Evolutionary conservation across 345 rosid species (phyloP).

Genomic region (Bruguiera gymnorhiza): DNA sequence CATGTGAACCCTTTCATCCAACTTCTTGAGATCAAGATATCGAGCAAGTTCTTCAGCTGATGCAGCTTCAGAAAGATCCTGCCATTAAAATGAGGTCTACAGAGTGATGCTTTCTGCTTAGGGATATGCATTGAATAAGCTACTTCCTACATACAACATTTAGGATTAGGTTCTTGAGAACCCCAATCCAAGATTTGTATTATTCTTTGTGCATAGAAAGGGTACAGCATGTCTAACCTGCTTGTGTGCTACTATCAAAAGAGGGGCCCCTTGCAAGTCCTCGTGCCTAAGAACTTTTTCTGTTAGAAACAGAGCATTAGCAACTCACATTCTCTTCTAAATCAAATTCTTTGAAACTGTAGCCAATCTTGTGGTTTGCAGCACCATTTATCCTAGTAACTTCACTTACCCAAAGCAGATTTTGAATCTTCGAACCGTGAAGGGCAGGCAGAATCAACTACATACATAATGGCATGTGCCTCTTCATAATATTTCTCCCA

Average conservation of each 20-base stretch:
- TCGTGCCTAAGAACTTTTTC: constrained; percentile 92
- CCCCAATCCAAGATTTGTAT: neutral
- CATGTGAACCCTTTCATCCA: constrained; percentile 87
- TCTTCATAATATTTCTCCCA: constrained; percentile 99
- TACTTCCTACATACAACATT: neutral
- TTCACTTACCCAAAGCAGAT: constrained; percentile 68
- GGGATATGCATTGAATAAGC: neutral
- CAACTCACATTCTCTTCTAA: neutral
- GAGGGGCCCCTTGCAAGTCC: constrained; percentile 91
- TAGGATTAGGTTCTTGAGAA: neutral
- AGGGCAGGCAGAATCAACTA: constrained; percentile 85
- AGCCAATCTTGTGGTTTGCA: neutral
- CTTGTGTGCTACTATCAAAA: constrained; percentile 83
- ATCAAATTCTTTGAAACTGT: neutral
- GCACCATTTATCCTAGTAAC: neutral
- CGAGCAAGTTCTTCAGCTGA: constrained; percentile 73
- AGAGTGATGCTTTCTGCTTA: constrained; percentile 3
- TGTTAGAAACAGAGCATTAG: constrained; percentile 16
- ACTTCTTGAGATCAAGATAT: constrained; percentile 82
- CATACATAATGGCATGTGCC: constrained; percentile 85
- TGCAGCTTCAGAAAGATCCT: constrained; percentile 84
- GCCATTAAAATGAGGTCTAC: constrained; percentile 18
- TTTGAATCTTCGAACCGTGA: constrained; percentile 90
- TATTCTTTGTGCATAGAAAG: neutral
- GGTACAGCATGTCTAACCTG: constrained; percentile 43